A percentile compares a stretch with the other conserved stretches of the same genome.
Conservation (phyloP, 306 rosid species). For the Fragaria vesca region DNA sequence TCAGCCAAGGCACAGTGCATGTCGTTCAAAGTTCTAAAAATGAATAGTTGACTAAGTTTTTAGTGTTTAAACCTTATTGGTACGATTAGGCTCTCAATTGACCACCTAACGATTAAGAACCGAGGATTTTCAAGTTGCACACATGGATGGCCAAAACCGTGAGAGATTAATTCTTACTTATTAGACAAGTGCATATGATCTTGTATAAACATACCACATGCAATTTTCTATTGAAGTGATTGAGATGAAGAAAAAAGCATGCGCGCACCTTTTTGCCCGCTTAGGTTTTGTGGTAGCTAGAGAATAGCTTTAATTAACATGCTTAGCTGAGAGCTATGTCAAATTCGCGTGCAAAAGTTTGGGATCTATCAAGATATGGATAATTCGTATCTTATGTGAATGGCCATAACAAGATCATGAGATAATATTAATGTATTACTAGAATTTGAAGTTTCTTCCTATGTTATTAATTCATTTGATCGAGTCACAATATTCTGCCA, state of each 20-base stretch:
- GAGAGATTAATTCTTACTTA: not conserved
- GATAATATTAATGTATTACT: not conserved
- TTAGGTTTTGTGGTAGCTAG: not conserved
- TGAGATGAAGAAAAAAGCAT: slow-evolving; percentile 2
- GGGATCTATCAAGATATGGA: not conserved
- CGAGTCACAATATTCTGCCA: not conserved
- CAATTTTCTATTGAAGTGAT: slow-evolving; percentile 11
- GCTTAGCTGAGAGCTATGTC: not conserved
- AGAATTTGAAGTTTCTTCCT: not conserved
- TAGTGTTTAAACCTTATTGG: not conserved
- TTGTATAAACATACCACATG: not conserved
- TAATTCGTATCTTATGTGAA: not conserved
- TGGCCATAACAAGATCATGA: slow-evolving; percentile 1
- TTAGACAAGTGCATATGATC: not conserved
- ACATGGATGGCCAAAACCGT: not conserved
- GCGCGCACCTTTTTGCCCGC: not conserved
- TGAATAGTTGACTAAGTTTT: not conserved
- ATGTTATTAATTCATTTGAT: not conserved
- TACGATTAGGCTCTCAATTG: not conserved
- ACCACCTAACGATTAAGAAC: not conserved
- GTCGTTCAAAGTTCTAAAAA: not conserved
- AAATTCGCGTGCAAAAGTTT: slow-evolving; percentile 27
- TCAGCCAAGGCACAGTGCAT: not conserved
- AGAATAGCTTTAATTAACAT: not conserved
- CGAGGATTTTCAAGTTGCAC: not conserved